These are phyloP conservation scores for Grammothele lineata DNA, from an alignment of 768 basidiomycete species.

Conservation along the genomic window DNA sequence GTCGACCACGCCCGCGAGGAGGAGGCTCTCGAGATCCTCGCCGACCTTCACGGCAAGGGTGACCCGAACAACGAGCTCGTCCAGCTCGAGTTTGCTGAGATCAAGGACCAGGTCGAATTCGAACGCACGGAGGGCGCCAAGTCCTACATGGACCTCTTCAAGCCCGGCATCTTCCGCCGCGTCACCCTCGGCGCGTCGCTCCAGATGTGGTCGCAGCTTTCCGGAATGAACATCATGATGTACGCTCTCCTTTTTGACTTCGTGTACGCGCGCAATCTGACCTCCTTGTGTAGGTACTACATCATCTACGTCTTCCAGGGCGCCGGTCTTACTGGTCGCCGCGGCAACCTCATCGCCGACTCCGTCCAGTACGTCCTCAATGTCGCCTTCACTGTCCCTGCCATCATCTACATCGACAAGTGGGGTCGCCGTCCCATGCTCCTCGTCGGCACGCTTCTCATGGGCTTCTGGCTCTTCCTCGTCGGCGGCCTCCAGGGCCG, in stretches of 20 bases:
- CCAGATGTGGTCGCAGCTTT: conserved; percentile 79
- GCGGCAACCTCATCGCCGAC: conserved; percentile 72
- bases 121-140: conserved; percentile 71
- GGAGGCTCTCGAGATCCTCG: conserved; percentile 68
- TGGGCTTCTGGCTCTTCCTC: conserved; percentile 76
- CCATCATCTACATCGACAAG: conserved; percentile 63
- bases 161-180: conserved; percentile 62
- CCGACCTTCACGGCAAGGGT: conserved; percentile 70
- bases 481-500: conserved; percentile 72
- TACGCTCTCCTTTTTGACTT: conserved; percentile 23
- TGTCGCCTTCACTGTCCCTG: conserved; percentile 39
- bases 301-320: conserved; percentile 70
- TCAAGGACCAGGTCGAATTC: conserved; percentile 48
- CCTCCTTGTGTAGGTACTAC: conserved; percentile 39
- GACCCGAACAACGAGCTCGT: conserved; percentile 58
- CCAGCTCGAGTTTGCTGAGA: conserved; percentile 66
- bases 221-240: conserved; percentile 85
- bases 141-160: conserved; percentile 62
- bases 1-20: conserved; percentile 55
- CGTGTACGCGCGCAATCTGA: neutral
- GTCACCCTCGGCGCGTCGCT: conserved; percentile 65
- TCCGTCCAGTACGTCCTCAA: conserved; percentile 55
- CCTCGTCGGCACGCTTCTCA: conserved; percentile 55
- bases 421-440: conserved; percentile 81
- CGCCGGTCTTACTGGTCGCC: conserved; percentile 70